Evolutionary conservation across 306 rosid species (phyloP), one percentile per base, ranked within the genome.

Genomic region (Urtica urens): DNA sequence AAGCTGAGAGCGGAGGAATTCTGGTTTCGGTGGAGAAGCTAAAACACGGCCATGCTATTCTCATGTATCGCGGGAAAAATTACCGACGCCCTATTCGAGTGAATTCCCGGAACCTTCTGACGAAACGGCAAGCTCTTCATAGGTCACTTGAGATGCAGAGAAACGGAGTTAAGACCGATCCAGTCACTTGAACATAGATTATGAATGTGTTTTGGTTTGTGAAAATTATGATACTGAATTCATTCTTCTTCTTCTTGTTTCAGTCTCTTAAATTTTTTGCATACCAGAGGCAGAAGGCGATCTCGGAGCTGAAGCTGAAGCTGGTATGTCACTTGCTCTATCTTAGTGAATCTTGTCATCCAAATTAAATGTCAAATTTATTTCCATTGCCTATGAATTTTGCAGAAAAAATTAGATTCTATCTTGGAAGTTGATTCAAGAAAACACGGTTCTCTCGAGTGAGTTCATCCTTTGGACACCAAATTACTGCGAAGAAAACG

Each of bases 21-120:
- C 58, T 87, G 55, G 76, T 82, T 70, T 82, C 96, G 2, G 75
- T 82, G 34, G 79, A 82, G 60, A 79, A 82, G 64, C 65, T 64
- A 41, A 87, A 87, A 78, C 75, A 77, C 39, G 85, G 94, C 59
- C 73, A 79, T 71, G 78, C 82, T 48, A 68, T 87, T 63, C 72
- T 82, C 73, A 60, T 87, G 50, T 87, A 75, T 69, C 96, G 93
- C 14, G 94, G 96, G 16, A 87, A 78, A 63, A 87, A 87, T 67
- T 82, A 82, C 65, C 58, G n/a, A 37, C 72, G 94, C 6, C 75
- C 96, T 51, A 31, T 21, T 10, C 35, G 48, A 46, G 57, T 38
- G 58, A 41, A 28, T 18, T 49, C 75, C 1, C 64, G 65, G 53
- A 82, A 63, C 62, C 92, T 82, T 66, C 66, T 79, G 34, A 77